phyloP scores from a whole-genome alignment of 352 stramenopile species.

The Phytophthora meadii region DNA sequence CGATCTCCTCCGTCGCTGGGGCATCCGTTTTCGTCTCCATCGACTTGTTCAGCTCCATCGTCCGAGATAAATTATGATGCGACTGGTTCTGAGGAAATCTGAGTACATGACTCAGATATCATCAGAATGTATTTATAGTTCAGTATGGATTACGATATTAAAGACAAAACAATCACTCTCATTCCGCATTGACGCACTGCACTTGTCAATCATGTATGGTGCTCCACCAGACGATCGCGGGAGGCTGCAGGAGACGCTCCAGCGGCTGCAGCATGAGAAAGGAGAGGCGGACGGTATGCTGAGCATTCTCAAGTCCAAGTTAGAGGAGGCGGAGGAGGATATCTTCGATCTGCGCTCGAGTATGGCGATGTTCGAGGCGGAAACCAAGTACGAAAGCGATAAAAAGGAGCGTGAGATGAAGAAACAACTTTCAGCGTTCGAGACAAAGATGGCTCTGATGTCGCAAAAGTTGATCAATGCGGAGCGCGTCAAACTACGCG shows the following conservation, averaged over 20 bases:
- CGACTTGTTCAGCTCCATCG: constrained; percentile 34
- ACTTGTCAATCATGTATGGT: constrained; percentile 12
- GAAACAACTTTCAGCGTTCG: constrained; percentile 52
- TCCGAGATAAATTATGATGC: constrained; percentile 4
- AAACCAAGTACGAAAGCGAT: constrained; percentile 50
- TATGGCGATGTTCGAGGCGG: constrained; percentile 59
- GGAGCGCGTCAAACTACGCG: constrained; percentile 60
- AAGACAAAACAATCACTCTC: constrained; percentile 20
- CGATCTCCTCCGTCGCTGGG: constrained; percentile 2
- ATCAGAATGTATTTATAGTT: constrained; percentile 16
- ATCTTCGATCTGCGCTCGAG: constrained; percentile 69
- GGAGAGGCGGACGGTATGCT: constrained; percentile 62
- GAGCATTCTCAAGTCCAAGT: constrained; percentile 54
- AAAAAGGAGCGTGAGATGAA: constrained; percentile 54
- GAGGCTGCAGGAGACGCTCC: constrained; percentile 43
- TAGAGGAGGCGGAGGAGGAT: constrained; percentile 60
- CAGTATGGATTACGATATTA: constrained; percentile 5
- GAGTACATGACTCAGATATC: constrained; percentile 9
- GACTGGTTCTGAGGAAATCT: constrained; percentile 1
- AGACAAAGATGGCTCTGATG: constrained; percentile 67
- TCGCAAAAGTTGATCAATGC: constrained; percentile 61
- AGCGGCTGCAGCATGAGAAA: constrained; percentile 56
- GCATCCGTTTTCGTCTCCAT: constrained; percentile 30
- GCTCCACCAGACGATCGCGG: constrained; percentile 1
- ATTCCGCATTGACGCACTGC: constrained; percentile 13